A percentile compares a stretch with the other conserved stretches of the same genome.
These are phyloP conservation scores for Candida railenensis DNA, from an alignment of 805 yeast species.

Conservation along the genomic window DNA sequence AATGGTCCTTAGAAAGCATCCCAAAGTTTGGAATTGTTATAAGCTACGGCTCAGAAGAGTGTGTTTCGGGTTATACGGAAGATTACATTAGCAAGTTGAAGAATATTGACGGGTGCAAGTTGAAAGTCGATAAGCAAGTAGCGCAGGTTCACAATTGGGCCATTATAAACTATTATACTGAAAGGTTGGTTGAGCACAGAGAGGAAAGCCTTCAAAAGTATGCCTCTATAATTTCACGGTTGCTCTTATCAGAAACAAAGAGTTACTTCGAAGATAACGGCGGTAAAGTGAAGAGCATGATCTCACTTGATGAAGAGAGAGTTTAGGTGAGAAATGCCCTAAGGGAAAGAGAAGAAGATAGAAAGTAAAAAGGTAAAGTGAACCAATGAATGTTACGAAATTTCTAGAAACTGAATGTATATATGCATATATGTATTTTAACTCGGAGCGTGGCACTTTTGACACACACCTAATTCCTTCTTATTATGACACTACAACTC, in stretches of 20 bases:
- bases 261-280: neutral
- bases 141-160: constrained; percentile 52
- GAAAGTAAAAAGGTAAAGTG: neutral
- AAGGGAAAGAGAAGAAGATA: neutral
- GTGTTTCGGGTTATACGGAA: constrained; percentile 34
- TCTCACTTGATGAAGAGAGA: constrained; percentile 4
- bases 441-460: too few relatives aligned
- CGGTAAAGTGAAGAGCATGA: neutral
- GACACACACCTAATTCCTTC: too few relatives aligned
- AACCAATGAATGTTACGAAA: too few relatives aligned
- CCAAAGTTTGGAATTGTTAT: constrained; percentile 43
- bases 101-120: constrained; percentile 19
- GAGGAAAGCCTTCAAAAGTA: constrained; percentile 39
- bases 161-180: constrained; percentile 37
- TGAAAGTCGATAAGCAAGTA: constrained; percentile 30
- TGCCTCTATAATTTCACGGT: constrained; percentile 39
- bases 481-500: too few relatives aligned
- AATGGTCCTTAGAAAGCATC: constrained; percentile 8
- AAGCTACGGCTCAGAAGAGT: constrained; percentile 45
- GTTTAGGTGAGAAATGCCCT: neutral
- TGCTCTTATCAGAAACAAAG: neutral
- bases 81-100: constrained; percentile 21
- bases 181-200: constrained; percentile 41
- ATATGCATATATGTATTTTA: too few relatives aligned
- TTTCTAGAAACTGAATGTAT: too few relatives aligned